phyloP scores from a whole-genome alignment of 2,329 filamentous ascomycete genomes.

The Talaromyces islandicus region DNA sequence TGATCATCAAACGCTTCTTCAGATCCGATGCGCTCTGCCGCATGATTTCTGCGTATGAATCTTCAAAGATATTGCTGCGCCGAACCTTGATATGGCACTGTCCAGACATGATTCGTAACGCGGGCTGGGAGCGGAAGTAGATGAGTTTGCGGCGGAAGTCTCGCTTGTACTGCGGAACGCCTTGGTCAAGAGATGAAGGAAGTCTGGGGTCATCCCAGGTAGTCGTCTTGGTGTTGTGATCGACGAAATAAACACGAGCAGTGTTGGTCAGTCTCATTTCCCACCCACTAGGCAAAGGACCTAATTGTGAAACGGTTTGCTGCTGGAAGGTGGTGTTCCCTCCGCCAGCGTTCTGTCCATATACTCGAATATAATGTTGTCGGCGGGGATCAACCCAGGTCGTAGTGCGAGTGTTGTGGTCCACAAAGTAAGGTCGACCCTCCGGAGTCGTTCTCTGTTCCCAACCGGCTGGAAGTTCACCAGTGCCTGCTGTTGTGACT shows the following conservation, averaged over 20 bases:
- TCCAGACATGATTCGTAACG: constrained; percentile 87
- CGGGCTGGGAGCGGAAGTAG: constrained; percentile 97
- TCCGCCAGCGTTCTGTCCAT: constrained; percentile 71
- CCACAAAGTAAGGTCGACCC: constrained; percentile 92
- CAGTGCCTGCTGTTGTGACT: constrained; percentile 86
- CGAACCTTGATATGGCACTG: constrained; percentile 98
- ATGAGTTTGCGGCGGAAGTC: constrained; percentile 97
- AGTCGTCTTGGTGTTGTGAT: constrained; percentile 99
- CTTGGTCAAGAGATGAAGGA: constrained; percentile 93
- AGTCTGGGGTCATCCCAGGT: constrained; percentile 97
- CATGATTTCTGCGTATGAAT: constrained; percentile 98
- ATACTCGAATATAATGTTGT: constrained; percentile 98
- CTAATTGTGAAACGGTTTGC: constrained; percentile 93
- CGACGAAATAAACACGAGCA: constrained; percentile 95
- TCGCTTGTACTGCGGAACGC: constrained; percentile 98
- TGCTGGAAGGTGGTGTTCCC: constrained; percentile 81
- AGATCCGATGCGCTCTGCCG: constrained; percentile 89
- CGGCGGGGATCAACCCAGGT: constrained; percentile 97
- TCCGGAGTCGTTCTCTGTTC: constrained; percentile 94
- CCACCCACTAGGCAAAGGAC: constrained; percentile 93
- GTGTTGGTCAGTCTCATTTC: constrained; percentile 99
- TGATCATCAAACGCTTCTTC: constrained; percentile 99
- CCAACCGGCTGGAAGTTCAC: constrained; percentile 92
- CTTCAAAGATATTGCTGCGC: constrained; percentile 95
- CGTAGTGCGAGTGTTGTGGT: constrained; percentile 95